Conservation (phyloP, 148 eudicot species). For the Heliamphora exappendiculata region DNA sequence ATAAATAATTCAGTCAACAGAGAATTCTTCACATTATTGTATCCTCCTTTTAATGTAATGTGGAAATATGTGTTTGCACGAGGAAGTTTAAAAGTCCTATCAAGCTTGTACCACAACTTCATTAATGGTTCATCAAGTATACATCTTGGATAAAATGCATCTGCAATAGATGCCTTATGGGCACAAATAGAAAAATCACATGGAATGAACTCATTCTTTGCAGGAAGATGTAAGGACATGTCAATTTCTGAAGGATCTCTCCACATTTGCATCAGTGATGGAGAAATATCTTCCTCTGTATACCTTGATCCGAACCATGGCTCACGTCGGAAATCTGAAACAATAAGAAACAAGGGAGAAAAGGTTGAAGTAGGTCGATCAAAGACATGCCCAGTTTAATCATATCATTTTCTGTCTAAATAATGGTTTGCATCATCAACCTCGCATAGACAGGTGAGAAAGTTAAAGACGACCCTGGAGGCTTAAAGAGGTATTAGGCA, state of each 20-base stretch:
- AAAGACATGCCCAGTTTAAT: background rate
- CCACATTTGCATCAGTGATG: conserved; percentile 56
- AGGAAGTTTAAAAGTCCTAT: conserved; percentile 76
- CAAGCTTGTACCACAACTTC: conserved; percentile 93
- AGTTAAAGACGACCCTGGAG: background rate
- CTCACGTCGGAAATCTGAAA: conserved; percentile 52
- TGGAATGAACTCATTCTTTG: conserved; percentile 83
- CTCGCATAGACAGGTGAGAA: background rate
- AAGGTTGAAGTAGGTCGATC: conserved; percentile 1
- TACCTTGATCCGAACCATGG: conserved; percentile 95
- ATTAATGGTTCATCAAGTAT: conserved; percentile 74
- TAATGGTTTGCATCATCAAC: background rate
- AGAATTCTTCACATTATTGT: conserved; percentile 47
- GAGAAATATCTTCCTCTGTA: conserved; percentile 69
- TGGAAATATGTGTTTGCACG: conserved; percentile 97
- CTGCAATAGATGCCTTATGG: conserved; percentile 31
- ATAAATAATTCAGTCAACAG: conserved; percentile 83
- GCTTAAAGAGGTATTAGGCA: background rate
- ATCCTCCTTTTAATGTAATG: conserved; percentile 66
- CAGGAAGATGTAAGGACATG: conserved; percentile 70
- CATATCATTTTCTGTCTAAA: background rate
- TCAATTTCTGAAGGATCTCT: conserved; percentile 70
- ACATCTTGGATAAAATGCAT: conserved; percentile 52
- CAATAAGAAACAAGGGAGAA: conserved; percentile 7
- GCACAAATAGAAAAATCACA: conserved; percentile 66